Base-by-base conservation (phyloP, 176 grass and related monocot genomes). In the Aegilops tauschii region DNA sequence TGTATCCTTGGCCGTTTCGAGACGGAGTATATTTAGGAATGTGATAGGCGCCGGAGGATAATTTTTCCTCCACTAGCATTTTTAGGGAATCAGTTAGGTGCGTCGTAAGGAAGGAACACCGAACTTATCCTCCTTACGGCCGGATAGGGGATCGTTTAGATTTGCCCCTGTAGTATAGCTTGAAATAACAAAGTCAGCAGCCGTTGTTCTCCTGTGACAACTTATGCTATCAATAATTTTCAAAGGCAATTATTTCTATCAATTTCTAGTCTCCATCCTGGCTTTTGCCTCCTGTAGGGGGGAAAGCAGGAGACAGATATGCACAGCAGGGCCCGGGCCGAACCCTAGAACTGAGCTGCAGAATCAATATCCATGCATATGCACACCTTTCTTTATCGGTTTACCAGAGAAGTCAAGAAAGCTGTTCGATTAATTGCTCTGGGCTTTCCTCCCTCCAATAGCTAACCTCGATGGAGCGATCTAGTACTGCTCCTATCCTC, bases 131-230 rank as follows among this genome's bases (percentile, higher is more conserved):
- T 25, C 23, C 23, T 25, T 25, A 25, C 23, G 23, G 23, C 23
- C 23, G 23, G 23, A 25, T 25, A 25, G 23, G 23, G 23, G 23
- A 25, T 25, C 23, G 23, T 25, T 25, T 25, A 25, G 23, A 25
- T 25, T 25, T 25, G 23, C 23, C 23, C 23, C 23, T 34, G 4
- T 34, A 18, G 16, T 47, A 61, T 62, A 80, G 29, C 45, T 66
- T 40, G 69, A 9, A 84, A 80, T 80, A 61, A 20, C 47, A 62
- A 84, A 80, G 81, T 87, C 89, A 77, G n/a, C 81, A 88, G 1
- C 49, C 42, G 30, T 87, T 76, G 81, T 81, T 91, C 85, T 87
- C 85, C 72, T n/a, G 9, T 62, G 76, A 37, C 31, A 59, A 91
- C 45, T 84, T 75, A 68, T 68, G 29, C 54, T 12, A 17, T 39